These are phyloP conservation scores for Penicillium frequentans DNA, from an alignment of 2,329 filamentous ascomycete species.

Conservation along the genomic window DNA sequence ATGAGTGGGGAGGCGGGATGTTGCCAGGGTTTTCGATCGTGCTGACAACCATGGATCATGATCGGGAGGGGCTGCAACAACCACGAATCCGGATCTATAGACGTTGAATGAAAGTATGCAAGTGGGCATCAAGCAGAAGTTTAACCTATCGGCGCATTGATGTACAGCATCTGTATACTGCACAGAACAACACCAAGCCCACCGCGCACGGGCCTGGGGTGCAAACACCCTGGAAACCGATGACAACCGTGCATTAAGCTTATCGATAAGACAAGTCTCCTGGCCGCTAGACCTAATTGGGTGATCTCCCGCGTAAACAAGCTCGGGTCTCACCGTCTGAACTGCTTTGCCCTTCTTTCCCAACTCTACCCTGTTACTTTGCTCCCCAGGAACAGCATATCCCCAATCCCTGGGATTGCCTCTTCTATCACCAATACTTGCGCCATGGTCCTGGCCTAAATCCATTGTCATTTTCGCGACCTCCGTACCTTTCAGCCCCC, in stretches of 20 bases:
- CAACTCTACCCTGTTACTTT: slow-evolving; percentile 3
- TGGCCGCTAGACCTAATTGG: slow-evolving; percentile 35
- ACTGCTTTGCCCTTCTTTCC: slow-evolving; percentile 8
- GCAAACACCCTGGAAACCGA: slow-evolving; percentile 13
- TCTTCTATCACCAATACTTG: not conserved
- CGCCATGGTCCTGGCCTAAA: not conserved
- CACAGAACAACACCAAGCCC: not conserved
- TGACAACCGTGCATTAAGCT: slow-evolving; percentile 34
- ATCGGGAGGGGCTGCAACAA: not conserved
- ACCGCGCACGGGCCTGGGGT: not conserved
- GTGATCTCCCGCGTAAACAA: slow-evolving; percentile 38
- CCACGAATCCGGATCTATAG: not conserved
- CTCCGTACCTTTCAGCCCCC: not conserved
- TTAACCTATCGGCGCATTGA: no score
- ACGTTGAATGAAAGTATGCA: not conserved
- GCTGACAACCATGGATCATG: slow-evolving; percentile 2
- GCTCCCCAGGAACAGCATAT: not conserved
- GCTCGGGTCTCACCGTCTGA: slow-evolving; percentile 38
- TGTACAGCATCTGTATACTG: no score
- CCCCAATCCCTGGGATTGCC: not conserved
- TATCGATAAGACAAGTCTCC: slow-evolving; percentile 39
- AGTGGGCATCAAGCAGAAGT: no score
- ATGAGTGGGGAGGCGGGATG: slow-evolving; percentile 5
- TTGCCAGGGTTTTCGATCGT: slow-evolving; percentile 2
- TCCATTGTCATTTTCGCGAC: not conserved